Percentiles rank a stretch among this genome's conserved stretches.
Evolutionary conservation across 176 grass and related monocot genomes (phyloP).

Genomic region (Aechmea fasciata): DNA sequence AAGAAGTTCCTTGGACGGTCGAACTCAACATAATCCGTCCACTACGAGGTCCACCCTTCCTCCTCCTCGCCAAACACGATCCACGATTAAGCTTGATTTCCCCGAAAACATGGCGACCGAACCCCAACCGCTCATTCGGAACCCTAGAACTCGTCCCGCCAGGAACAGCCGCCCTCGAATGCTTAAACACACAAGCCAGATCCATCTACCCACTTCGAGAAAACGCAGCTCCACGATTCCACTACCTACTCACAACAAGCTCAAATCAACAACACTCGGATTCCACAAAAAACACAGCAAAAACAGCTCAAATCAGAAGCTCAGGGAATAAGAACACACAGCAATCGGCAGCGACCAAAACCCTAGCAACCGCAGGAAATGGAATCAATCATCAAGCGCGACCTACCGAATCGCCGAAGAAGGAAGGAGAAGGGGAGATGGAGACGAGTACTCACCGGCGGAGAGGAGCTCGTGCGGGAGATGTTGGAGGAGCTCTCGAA

Average conservation of each 20-base stretch:
- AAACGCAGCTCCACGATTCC: not conserved
- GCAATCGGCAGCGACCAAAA: too few relatives aligned
- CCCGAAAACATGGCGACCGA: conserved; percentile 5
- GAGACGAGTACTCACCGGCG: too few relatives aligned
- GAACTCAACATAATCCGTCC: not conserved
- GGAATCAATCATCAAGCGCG: too few relatives aligned
- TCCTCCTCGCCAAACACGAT: conserved; percentile 16
- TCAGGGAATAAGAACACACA: too few relatives aligned
- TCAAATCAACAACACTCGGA: not conserved
- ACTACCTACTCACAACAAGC: not conserved
- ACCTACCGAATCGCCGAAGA: too few relatives aligned
- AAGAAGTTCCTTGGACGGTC: conserved; percentile 22
- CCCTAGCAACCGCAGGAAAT: too few relatives aligned
- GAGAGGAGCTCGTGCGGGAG: too few relatives aligned
- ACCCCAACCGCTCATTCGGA: conserved; percentile 1
- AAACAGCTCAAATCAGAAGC: too few relatives aligned
- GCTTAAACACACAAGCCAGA: conserved; percentile 30
- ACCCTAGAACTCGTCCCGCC: conserved; percentile 27
- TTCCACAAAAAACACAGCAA: too few relatives aligned
- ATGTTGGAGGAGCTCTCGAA: too few relatives aligned
- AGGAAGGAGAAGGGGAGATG: too few relatives aligned
- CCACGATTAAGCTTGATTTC: conserved; percentile 10
- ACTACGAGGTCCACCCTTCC: conserved; percentile 5
- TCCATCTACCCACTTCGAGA: conserved; percentile 31
- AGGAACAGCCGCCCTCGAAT: conserved; percentile 13